Base-by-base conservation (phyloP, 139 green algal genomes). In the Tetradesmus lagerheimii region DNA sequence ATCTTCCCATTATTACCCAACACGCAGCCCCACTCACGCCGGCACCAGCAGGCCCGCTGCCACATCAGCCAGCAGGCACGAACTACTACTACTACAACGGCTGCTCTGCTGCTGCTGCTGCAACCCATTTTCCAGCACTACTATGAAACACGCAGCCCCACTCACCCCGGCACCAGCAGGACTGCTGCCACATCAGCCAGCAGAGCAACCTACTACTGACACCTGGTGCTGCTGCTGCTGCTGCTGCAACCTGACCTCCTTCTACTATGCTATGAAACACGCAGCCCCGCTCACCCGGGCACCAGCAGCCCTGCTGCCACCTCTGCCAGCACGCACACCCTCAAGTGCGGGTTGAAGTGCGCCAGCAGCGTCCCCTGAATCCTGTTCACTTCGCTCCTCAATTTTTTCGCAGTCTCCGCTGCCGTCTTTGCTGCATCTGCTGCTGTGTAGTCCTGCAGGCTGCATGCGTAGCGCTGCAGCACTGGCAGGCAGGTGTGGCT, bases 221-320 rank as follows among this genome's bases (percentile, higher is more conserved):
- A 5, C 6, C 5, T 50, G 43, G 5, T 50, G 39, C 45, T 62
- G 43, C 43, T 50, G 43, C 43, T 5, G 43, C 43, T 50, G 43
- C 43, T 50, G 43, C 43, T 50, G 43, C 43, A 5, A 50, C 9
- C 43, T n/a, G n/a, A n/a, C n/a, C n/a, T n/a, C n/a, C n/a, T n/a
- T n/a, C n/a, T n/a, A n/a, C n/a, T n/a, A n/a, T n/a, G n/a, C n/a
- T n/a, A n/a, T n/a, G n/a, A n/a, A n/a, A n/a, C 43, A 50, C 43
- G 43, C 53, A 66, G 15, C 34, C 35, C 39, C n/a, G n/a, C 80
- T 86, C 80, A 86, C 80, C 47, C 47, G 18, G 80, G 80, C 34
- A 38, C 50, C 31, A 86, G 47, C 45, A 86, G 45, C 15, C 80
- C 80, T 34, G 80, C 80, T 23, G 80, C 80, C 29, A 86, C 80